Percentiles rank a stretch among this genome's conserved stretches.
These are phyloP conservation scores for Xylariaceae sp. DNA, from an alignment of 2,329 filamentous ascomycete genomes.

Conservation along the genomic window DNA sequence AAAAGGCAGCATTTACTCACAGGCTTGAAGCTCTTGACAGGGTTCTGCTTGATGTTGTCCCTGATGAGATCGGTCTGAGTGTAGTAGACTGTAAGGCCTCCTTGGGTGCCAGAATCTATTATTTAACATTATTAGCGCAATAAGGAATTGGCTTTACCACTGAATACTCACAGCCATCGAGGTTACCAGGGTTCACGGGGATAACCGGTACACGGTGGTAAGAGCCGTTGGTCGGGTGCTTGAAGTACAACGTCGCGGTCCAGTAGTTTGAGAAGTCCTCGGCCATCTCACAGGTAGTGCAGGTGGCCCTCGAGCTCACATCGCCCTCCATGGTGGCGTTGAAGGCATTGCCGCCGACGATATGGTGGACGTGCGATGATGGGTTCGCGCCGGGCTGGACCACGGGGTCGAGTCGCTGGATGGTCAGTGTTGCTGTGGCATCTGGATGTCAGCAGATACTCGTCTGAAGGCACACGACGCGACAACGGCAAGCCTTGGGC, in stretches of 20 bases:
- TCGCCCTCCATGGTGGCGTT: slow-evolving; percentile 16
- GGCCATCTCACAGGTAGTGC: slow-evolving; percentile 24
- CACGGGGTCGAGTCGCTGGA: slow-evolving; percentile 17
- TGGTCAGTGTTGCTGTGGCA: slow-evolving; percentile 8
- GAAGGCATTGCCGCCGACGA: slow-evolving; percentile 19
- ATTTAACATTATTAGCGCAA: too few species aligned
- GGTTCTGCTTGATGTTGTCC: slow-evolving; percentile 23
- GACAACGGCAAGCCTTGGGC: too few species aligned
- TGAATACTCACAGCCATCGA: too few species aligned
- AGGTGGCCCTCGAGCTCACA: slow-evolving; percentile 13
- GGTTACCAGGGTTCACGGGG: slow-evolving; percentile 22
- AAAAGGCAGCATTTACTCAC: too few species aligned
- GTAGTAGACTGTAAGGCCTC: slow-evolving; percentile 28
- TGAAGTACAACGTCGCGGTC: slow-evolving; percentile 22
- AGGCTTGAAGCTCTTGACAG: slow-evolving; percentile 38
- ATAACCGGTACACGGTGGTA: slow-evolving; percentile 25
- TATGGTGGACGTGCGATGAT: slow-evolving; percentile 16
- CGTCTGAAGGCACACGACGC: too few species aligned
- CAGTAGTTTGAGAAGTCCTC: slow-evolving; percentile 26
- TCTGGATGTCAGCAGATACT: background rate
- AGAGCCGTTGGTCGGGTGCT: slow-evolving; percentile 25
- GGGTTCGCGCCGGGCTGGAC: slow-evolving; percentile 15
- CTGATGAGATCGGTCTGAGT: slow-evolving; percentile 22
- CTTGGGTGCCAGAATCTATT: slow-evolving; percentile 18
- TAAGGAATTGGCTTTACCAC: too few species aligned